phyloP scores from a whole-genome alignment of 805 yeast genomes.

The Metschnikowia gruessii region DNA sequence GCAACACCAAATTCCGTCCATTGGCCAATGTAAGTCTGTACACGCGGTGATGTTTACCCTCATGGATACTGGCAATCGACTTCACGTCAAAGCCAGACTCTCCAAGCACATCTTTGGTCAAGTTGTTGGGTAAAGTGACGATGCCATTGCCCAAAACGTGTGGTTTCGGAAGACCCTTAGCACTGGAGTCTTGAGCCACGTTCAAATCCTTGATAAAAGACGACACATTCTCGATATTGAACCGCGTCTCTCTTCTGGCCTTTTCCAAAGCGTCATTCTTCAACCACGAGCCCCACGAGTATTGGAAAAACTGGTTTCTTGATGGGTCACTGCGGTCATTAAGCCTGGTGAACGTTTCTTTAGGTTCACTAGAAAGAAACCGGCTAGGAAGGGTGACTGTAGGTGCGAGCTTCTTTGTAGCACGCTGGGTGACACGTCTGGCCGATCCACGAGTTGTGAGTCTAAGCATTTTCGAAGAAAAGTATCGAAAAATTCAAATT shows the following conservation, averaged over 20 bases:
- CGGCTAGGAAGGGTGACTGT: background rate
- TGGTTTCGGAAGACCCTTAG: constrained; percentile 27
- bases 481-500: too few relatives aligned
- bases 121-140: constrained; percentile 48
- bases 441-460: constrained; percentile 1
- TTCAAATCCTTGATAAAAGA: constrained; percentile 48
- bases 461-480: background rate
- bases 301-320: constrained; percentile 73
- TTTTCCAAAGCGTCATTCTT: constrained; percentile 73
- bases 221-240: constrained; percentile 76
- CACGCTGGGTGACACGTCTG: background rate
- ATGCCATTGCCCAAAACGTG: constrained; percentile 43
- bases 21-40: constrained; percentile 68
- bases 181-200: constrained; percentile 19
- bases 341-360: constrained; percentile 51
- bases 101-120: constrained; percentile 43
- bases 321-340: constrained; percentile 63
- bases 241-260: constrained; percentile 71
- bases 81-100: constrained; percentile 45
- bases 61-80: constrained; percentile 81
- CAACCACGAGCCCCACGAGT: constrained; percentile 96
- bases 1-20: constrained; percentile 61
- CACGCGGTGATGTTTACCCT: constrained; percentile 90
- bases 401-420: too few relatives aligned
- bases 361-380: constrained; percentile 24